Evolutionary conservation across 2,329 filamentous ascomycete species (phyloP).

Genomic region (Lachnellula occidentalis): DNA sequence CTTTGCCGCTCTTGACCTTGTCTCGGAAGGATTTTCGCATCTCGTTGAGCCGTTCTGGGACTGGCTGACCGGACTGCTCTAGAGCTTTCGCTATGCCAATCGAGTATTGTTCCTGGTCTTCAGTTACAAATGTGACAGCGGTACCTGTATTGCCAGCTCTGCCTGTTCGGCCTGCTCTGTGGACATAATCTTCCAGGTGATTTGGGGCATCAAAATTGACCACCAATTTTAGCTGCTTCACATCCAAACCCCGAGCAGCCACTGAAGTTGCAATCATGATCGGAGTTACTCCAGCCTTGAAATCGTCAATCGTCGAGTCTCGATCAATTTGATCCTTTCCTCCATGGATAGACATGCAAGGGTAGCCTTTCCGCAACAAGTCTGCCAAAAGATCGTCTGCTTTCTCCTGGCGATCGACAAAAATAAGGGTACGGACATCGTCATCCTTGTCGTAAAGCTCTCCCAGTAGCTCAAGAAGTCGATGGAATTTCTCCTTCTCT

Average conservation of each 20-base stretch:
- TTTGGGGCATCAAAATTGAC: slow-evolving; percentile 95
- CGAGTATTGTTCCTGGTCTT: slow-evolving; percentile 86
- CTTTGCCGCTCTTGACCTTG: slow-evolving; percentile 88
- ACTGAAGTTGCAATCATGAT: slow-evolving; percentile 93
- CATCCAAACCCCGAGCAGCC: slow-evolving; percentile 88
- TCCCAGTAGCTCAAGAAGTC: slow-evolving; percentile 79
- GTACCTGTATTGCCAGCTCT: slow-evolving; percentile 92
- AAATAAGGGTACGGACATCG: slow-evolving; percentile 83
- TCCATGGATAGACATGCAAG: slow-evolving; percentile 89
- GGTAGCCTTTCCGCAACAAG: slow-evolving; percentile 77
- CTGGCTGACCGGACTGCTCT: slow-evolving; percentile 78
- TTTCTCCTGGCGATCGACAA: slow-evolving; percentile 88
- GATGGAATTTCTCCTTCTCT: slow-evolving; percentile 76
- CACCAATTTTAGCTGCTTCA: slow-evolving; percentile 92
- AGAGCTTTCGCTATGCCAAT: slow-evolving; percentile 81
- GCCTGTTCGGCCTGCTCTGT: slow-evolving; percentile 87
- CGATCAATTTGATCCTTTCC: slow-evolving; percentile 91
- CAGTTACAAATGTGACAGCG: slow-evolving; percentile 88
- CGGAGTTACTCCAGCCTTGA: slow-evolving; percentile 85
- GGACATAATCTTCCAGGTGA: slow-evolving; percentile 94
- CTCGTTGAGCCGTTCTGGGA: slow-evolving; percentile 64
- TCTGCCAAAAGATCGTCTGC: slow-evolving; percentile 75
- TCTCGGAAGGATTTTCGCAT: slow-evolving; percentile 72
- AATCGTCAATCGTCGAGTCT: slow-evolving; percentile 86
- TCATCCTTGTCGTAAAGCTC: slow-evolving; percentile 83